Conservation (phyloP, 2,329 filamentous ascomycete species). For the Epichloe baconii region DNA sequence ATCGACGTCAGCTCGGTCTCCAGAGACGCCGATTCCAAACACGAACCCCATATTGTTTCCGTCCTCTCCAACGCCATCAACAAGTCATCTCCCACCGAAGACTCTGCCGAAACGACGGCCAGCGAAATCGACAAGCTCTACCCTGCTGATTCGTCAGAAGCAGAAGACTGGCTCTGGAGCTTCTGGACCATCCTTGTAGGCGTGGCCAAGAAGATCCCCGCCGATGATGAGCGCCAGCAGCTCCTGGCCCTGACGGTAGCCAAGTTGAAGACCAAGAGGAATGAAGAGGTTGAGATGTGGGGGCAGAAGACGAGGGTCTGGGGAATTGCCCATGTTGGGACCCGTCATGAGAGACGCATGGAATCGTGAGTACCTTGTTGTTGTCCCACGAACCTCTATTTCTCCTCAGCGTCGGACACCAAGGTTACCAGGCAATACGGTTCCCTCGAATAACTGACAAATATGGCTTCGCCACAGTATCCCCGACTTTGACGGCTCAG, state of each 20-base stretch:
- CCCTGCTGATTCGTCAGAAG: constrained; percentile 6
- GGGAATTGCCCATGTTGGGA: constrained; percentile 19
- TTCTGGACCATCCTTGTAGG: constrained; percentile 16
- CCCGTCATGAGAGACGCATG: constrained; percentile 17
- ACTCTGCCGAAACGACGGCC: constrained; percentile 11
- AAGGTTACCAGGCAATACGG: background rate
- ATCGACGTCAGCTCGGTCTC: constrained; percentile 2
- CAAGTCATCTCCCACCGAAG: constrained; percentile 5
- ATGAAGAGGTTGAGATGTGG: constrained; percentile 16
- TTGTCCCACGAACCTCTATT: background rate
- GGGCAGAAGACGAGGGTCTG: constrained; percentile 14
- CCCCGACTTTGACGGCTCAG: constrained; percentile 12
- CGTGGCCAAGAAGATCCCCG: constrained; percentile 14
- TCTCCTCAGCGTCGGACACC: background rate
- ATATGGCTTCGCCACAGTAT: constrained; percentile 6
- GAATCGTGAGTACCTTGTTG: constrained; percentile 14
- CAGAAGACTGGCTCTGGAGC: constrained; percentile 17
- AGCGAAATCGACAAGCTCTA: constrained; percentile 15
- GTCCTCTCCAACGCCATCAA: constrained; percentile 15
- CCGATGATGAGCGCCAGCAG: constrained; percentile 13
- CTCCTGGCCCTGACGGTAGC: constrained; percentile 12
- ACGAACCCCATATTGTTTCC: constrained; percentile 10
- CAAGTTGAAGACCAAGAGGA: constrained; percentile 12
- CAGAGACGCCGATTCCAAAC: constrained; percentile 1
- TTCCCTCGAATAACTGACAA: background rate